Evolutionary conservation across 495 filamentous ascomycete species (phyloP), one percentile per base, ranked within the genome.

Genomic region (Hypoxylon fuscum): DNA sequence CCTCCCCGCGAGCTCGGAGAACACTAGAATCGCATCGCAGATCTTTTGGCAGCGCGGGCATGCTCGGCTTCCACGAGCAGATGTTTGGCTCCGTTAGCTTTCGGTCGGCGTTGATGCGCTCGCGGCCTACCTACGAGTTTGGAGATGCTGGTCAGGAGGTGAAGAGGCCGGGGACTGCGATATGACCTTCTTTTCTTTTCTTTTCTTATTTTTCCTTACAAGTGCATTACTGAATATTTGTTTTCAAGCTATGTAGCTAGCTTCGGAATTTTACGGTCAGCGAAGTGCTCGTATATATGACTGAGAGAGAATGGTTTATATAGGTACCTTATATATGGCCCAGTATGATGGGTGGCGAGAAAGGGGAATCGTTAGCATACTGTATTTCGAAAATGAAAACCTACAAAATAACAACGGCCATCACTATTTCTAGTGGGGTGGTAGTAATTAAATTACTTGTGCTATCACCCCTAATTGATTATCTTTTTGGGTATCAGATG

Each of bases 31-130:
- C 46, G 1, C 57, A 53, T 5, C 41, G 34, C 49, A 46, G 51
- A 29, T 68, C 68, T 1, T 73, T 73, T 12, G 73, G 71, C 32
- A 77, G 74, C 25, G 76, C 77, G 6, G 74, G 76, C 42, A 70
- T 75, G 27, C 71, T 80, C 1, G 77, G 77, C 21, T 68, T 79
- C 29, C 66, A 70, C 35, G 75, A 77, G 55, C 60, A 68, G 31
- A 66, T 66, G 20, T 65, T 69, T 37, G 62, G 64, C 9, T 68
- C 72, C 11, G 41, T 78, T 12, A 74, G 68, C 2, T 40, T 80
- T 27, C 67, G 75, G 22, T 56, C 71, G 2, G 71, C 74, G 14
- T 60, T 77, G 20, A 59, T 68, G 49, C 62, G 57, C 11, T 48
- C 52, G 11, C 63, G 56, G 15, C 46, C 25, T 8, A 32, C 25